Evolutionary conservation across 441 rosid species (phyloP).

Genomic region (Brassica hybrid): DNA sequence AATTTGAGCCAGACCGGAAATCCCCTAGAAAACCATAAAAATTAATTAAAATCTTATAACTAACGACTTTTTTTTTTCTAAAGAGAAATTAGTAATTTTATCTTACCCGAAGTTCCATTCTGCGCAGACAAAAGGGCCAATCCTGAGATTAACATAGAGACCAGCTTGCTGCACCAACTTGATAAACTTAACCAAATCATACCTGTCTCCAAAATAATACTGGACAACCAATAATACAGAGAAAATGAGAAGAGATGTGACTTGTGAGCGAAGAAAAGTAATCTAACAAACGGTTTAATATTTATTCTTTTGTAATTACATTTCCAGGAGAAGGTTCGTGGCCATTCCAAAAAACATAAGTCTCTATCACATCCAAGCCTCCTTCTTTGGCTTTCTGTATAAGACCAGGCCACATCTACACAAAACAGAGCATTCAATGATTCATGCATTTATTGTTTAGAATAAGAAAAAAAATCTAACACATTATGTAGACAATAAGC

Average conservation of each 20-base stretch:
- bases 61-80: background rate
- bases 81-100: background rate
- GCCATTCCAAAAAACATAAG: conserved; percentile 78
- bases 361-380: conserved; percentile 69
- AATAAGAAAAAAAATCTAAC: background rate
- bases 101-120: conserved; percentile 69
- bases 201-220: conserved; percentile 69
- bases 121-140: conserved; percentile 67
- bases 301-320: conserved; percentile 33
- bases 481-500: conserved; percentile 29
- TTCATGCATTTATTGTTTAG: conserved; percentile 10
- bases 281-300: background rate
- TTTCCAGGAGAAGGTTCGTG: conserved; percentile 77
- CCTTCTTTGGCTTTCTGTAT: conserved; percentile 74
- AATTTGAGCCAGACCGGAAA: conserved; percentile 78
- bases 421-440: conserved; percentile 40
- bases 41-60: background rate
- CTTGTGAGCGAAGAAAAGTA: conserved; percentile 15
- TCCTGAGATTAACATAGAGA: conserved; percentile 67
- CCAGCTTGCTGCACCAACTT: conserved; percentile 72
- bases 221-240: conserved; percentile 10
- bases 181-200: conserved; percentile 64
- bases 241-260: conserved; percentile 17
- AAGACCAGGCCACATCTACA: conserved; percentile 80
- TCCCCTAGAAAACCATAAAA: conserved; percentile 50